phyloP scores from a whole-genome alignment of 2,329 filamentous ascomycete genomes.

The Pseudocercospora fijiensis region DNA sequence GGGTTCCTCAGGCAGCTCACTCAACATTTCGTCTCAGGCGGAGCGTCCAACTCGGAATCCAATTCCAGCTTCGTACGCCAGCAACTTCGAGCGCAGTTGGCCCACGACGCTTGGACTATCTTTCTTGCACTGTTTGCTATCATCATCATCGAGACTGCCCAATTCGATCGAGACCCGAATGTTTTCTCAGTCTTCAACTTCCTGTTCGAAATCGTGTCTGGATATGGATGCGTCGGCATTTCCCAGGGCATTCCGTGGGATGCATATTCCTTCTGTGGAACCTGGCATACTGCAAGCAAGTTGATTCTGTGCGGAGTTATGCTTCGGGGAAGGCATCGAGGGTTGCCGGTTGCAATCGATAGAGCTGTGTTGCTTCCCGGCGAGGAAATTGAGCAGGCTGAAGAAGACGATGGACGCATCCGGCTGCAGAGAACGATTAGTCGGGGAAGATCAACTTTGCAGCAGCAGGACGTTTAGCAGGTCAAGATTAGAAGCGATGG shows the following conservation, averaged over 20 bases:
- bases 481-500: too few relatives aligned
- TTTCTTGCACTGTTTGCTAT: slow-evolving; percentile 48
- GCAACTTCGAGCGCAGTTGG: slow-evolving; percentile 49
- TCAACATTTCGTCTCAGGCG: slow-evolving; percentile 18
- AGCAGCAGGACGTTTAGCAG: background rate
- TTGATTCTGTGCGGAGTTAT: slow-evolving; percentile 57
- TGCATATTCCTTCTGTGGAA: slow-evolving; percentile 50
- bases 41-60: slow-evolving; percentile 24
- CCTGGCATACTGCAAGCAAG: slow-evolving; percentile 51
- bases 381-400: slow-evolving; percentile 35
- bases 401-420: slow-evolving; percentile 41
- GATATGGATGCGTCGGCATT: slow-evolving; percentile 48
- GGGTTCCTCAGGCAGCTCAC: slow-evolving; percentile 19
- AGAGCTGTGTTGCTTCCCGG: slow-evolving; percentile 44
- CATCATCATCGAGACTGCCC: slow-evolving; percentile 45
- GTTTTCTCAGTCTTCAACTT: slow-evolving; percentile 47
- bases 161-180: slow-evolving; percentile 40
- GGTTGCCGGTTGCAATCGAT: slow-evolving; percentile 57
- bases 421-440: slow-evolving; percentile 24
- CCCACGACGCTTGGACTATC: slow-evolving; percentile 49
- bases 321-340: slow-evolving; percentile 56
- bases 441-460: slow-evolving; percentile 12
- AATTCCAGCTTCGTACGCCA: slow-evolving; percentile 44
- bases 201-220: slow-evolving; percentile 48
- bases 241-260: slow-evolving; percentile 47